A percentile compares a stretch with the other conserved stretches of the same genome.
Evolutionary conservation across 2,329 filamentous ascomycete species (phyloP).

Genomic region (Epichloe coenophiala): DNA sequence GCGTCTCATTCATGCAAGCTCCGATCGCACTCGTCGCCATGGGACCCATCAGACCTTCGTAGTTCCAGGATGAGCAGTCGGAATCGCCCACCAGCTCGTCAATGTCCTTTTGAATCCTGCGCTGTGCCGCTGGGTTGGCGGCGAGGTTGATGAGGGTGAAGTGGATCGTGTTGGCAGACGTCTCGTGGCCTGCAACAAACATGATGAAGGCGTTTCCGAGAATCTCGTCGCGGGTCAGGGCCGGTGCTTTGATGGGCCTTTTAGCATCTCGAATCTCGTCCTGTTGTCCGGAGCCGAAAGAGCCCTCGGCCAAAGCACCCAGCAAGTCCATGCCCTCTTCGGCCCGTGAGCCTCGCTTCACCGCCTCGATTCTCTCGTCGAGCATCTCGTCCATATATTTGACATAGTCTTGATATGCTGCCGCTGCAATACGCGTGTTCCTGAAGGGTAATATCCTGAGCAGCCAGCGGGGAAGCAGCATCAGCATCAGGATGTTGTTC

Average conservation of each 20-base stretch:
- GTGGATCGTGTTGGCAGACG: slow-evolving; percentile 62
- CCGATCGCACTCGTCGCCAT: slow-evolving; percentile 58
- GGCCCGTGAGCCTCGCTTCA: slow-evolving; percentile 19
- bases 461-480: slow-evolving; percentile 45
- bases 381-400: slow-evolving; percentile 60
- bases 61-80: slow-evolving; percentile 53
- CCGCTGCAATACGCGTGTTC: slow-evolving; percentile 34
- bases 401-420: slow-evolving; percentile 48
- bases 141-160: slow-evolving; percentile 58
- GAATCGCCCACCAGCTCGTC: slow-evolving; percentile 47
- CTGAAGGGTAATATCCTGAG: slow-evolving; percentile 39
- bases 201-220: slow-evolving; percentile 59
- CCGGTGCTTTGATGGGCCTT: slow-evolving; percentile 15
- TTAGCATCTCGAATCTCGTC: slow-evolving; percentile 20
- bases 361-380: slow-evolving; percentile 39
- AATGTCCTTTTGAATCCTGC: slow-evolving; percentile 53
- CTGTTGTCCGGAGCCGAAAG: slow-evolving; percentile 12
- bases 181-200: slow-evolving; percentile 67
- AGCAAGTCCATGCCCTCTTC: slow-evolving; percentile 39
- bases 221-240: slow-evolving; percentile 50
- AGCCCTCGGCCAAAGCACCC: slow-evolving; percentile 25
- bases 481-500: slow-evolving; percentile 47
- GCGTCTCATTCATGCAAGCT: slow-evolving; percentile 64
- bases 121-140: slow-evolving; percentile 48
- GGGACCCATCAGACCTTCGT: slow-evolving; percentile 50